Conservation (phyloP, 805 yeast species). For the Kuraishia borneana region DNA sequence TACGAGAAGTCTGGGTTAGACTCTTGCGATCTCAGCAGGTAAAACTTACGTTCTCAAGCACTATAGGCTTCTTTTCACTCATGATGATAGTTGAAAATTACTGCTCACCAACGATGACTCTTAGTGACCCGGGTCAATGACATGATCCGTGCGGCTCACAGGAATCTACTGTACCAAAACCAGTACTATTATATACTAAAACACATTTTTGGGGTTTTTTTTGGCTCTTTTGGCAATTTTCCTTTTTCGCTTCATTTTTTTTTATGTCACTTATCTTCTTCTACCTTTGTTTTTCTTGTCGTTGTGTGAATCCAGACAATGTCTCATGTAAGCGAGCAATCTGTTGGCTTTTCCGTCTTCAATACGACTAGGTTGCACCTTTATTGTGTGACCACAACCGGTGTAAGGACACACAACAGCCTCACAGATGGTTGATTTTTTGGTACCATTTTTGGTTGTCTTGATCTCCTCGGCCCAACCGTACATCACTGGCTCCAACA, state of each 20-base stretch:
- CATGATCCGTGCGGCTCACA: too few relatives aligned
- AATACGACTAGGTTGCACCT: slow-evolving; percentile 10
- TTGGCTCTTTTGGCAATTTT: too few relatives aligned
- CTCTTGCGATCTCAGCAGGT: slow-evolving; percentile 15
- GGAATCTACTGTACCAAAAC: too few relatives aligned
- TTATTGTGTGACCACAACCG: slow-evolving; percentile 11
- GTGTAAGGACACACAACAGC: slow-evolving; percentile 15
- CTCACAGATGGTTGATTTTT: slow-evolving; percentile 9
- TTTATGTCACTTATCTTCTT: too few relatives aligned
- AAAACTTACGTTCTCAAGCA: not conserved
- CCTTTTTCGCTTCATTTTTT: too few relatives aligned
- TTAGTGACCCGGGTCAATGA: too few relatives aligned
- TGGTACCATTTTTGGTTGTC: slow-evolving; percentile 5
- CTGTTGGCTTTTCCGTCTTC: slow-evolving; percentile 10
- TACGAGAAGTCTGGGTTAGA: slow-evolving; percentile 85
- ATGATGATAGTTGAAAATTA: not conserved
- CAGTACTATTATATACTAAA: too few relatives aligned
- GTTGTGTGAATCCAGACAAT: slow-evolving; percentile 17
- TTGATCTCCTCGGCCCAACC: slow-evolving; percentile 10
- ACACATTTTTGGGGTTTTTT: too few relatives aligned
- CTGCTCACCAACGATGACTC: too few relatives aligned
- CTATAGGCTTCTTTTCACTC: not conserved
- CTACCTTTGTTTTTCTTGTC: slow-evolving; percentile 9
- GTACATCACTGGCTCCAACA: slow-evolving; percentile 12
- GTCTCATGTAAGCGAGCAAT: slow-evolving; percentile 16